A percentile compares a stretch with the other conserved stretches of the same genome.
These are phyloP conservation scores for Sporisorium scitamineum DNA, from an alignment of 1,284 basidiomycete species.

Conservation along the genomic window DNA sequence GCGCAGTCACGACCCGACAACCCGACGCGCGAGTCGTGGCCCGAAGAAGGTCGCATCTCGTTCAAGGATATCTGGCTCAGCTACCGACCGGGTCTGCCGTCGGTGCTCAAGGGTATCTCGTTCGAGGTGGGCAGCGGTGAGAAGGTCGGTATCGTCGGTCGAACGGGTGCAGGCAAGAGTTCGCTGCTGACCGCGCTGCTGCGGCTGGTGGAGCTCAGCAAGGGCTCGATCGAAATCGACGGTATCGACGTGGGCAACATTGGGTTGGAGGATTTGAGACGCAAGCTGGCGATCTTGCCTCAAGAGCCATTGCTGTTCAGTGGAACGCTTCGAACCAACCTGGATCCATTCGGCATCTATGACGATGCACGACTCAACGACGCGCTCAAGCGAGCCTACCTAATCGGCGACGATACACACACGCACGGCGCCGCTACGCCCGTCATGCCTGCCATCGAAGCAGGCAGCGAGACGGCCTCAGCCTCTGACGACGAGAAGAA, in stretches of 20 bases:
- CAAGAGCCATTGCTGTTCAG: conserved; percentile 70
- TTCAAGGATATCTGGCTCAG: conserved; percentile 70
- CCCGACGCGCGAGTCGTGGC: conserved; percentile 64
- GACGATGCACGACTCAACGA: conserved; percentile 68
- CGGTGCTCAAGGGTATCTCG: conserved; percentile 72
- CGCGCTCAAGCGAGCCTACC: conserved; percentile 68
- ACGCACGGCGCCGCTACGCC: conserved; percentile 44
- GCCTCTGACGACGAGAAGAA: conserved; percentile 38
- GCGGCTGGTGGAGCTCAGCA: conserved; percentile 77
- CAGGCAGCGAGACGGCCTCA: conserved; percentile 26
- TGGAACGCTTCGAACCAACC: conserved; percentile 70
- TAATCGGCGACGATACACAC: conserved; percentile 56
- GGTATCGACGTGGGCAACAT: conserved; percentile 74
- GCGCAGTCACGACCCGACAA: conserved; percentile 56
- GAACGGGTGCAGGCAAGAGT: conserved; percentile 76
- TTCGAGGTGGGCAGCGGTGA: conserved; percentile 71
- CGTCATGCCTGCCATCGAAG: conserved; percentile 21
- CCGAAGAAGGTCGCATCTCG: conserved; percentile 63
- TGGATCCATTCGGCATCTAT: conserved; percentile 69
- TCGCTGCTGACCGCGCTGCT: conserved; percentile 80
- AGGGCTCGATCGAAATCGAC: conserved; percentile 79
- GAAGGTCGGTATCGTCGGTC: conserved; percentile 74
- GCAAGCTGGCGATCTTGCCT: conserved; percentile 57
- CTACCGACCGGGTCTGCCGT: conserved; percentile 72
- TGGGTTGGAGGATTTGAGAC: conserved; percentile 70